A percentile compares a stretch with the other conserved stretches of the same genome.
These are phyloP conservation scores for Cucumis sativus DNA, from an alignment of 306 rosid species.

Conservation along the genomic window Cucumber_9930_V3 NC_026660.2:14205501-14206000, in stretches of 20 bases:
- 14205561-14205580: background rate
- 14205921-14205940: too few relatives aligned
- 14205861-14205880: too few relatives aligned
- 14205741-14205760: constrained; percentile 62
- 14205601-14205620: background rate
- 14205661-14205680: constrained; percentile 1
- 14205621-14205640: background rate
- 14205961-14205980: too few relatives aligned
- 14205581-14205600: background rate
- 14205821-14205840: constrained; percentile 24
- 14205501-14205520: background rate
- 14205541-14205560: background rate
- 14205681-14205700: constrained; percentile 33
- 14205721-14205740: constrained; percentile 77
- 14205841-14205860: too few relatives aligned
- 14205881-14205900: too few relatives aligned
- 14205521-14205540: background rate
- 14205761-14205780: constrained; percentile 26
- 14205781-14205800: constrained; percentile 25
- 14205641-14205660: background rate
- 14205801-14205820: constrained; percentile 33
- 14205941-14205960: too few relatives aligned
- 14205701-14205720: constrained; percentile 54
- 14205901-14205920: too few relatives aligned
- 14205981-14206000: too few relatives aligned